Evolutionary conservation across 2,329 filamentous ascomycete species (phyloP).

Genomic region (Fusarium sp.): DNA sequence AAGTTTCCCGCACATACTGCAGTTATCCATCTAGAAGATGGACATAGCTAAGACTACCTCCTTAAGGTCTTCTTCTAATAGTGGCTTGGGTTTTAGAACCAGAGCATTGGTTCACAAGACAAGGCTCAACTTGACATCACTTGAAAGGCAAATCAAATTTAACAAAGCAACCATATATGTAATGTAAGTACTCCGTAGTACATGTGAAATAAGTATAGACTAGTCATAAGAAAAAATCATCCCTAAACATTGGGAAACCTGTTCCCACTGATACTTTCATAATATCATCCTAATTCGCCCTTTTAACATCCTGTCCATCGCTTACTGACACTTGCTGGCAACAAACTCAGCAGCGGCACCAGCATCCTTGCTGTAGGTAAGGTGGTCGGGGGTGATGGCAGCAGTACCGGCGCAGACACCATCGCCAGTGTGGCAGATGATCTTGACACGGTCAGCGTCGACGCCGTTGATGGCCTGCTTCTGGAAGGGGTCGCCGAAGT

Average conservation of each 20-base stretch:
- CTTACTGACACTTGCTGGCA: slow-evolving; percentile 37
- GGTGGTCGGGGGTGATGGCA: slow-evolving; percentile 45
- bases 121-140: background rate
- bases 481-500: slow-evolving; percentile 48
- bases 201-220: background rate
- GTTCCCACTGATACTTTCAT: background rate
- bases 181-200: background rate
- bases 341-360: slow-evolving; percentile 47
- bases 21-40: background rate
- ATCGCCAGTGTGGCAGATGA: slow-evolving; percentile 52
- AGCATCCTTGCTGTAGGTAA: slow-evolving; percentile 48
- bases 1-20: background rate
- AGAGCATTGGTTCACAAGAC: background rate
- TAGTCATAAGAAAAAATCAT: background rate
- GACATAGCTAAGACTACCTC: background rate
- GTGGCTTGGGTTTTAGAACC: background rate
- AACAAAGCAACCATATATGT: background rate
- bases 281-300: background rate
- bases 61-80: background rate
- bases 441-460: slow-evolving; percentile 36
- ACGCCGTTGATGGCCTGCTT: slow-evolving; percentile 41
- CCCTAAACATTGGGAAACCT: background rate
- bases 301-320: background rate
- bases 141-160: too few species aligned
- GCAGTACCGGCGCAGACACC: slow-evolving; percentile 49